A percentile compares a stretch with the other conserved stretches of the same genome.
These are phyloP conservation scores for Aspergillus viridinutans DNA, from an alignment of 2,329 filamentous ascomycete genomes.

Conservation along the genomic window DNA sequence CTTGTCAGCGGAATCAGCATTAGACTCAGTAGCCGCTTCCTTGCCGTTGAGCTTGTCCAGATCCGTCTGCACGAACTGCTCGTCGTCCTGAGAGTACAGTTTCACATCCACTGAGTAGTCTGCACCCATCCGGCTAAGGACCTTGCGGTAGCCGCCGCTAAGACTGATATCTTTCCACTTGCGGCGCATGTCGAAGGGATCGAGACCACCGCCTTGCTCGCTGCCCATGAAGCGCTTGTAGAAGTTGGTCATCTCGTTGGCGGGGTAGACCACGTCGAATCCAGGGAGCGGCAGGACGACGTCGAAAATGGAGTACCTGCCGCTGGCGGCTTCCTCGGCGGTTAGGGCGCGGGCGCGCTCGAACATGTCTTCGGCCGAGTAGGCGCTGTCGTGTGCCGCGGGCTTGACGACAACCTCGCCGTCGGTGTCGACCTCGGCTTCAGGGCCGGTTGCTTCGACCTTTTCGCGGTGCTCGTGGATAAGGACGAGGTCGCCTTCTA, in stretches of 20 bases:
- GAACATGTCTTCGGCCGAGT: conserved; percentile 54
- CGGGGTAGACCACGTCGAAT: conserved; percentile 81
- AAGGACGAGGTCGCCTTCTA: conserved; percentile 82
- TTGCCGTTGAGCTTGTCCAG: conserved; percentile 60
- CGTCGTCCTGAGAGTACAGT: conserved; percentile 59
- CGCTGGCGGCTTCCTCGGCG: conserved; percentile 71
- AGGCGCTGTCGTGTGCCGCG: conserved; percentile 52
- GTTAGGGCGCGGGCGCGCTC: conserved; percentile 69
- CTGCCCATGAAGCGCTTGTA: conserved; percentile 84
- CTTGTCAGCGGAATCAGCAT: conserved; percentile 38
- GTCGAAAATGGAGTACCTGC: conserved; percentile 77
- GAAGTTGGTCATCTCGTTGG: conserved; percentile 76
- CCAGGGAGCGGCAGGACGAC: conserved; percentile 89
- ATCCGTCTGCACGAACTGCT: conserved; percentile 89
- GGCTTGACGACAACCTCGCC: conserved; percentile 65
- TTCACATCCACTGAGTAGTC: conserved; percentile 65
- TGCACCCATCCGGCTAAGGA: conserved; percentile 67
- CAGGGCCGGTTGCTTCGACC: conserved; percentile 26
- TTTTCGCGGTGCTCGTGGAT: conserved; percentile 55
- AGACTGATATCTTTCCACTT: conserved; percentile 83
- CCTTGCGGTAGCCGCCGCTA: conserved; percentile 80
- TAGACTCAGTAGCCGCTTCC: conserved; percentile 12
- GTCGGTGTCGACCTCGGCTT: conserved; percentile 51
- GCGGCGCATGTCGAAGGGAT: conserved; percentile 83
- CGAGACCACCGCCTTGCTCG: conserved; percentile 69